Evolutionary conservation across 2,329 filamentous ascomycete genomes (phyloP), one percentile per base, ranked within the genome.

Genomic region (Gliomastix tumulicola): DNA sequence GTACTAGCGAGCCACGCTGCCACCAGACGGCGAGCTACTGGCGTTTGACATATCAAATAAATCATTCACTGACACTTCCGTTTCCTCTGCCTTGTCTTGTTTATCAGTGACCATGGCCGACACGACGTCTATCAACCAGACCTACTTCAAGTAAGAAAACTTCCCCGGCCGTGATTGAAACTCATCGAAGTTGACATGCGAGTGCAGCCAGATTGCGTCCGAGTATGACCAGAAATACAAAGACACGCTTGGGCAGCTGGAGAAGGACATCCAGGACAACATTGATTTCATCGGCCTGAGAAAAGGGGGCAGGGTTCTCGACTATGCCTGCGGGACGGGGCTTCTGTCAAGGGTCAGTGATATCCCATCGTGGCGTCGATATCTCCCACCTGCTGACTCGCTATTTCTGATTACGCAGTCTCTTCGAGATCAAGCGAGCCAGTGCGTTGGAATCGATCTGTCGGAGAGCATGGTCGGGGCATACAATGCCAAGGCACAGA

Each of bases 251-350:
- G 56, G 62, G 23, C 64, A 67, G 46, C 60, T 53, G 10, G 27
- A 32, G 22, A 19, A 36, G n/a, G 32, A 37, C 12, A 22, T 36
- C 12, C 31, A 23, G 19, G 17, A 17, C 2, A 13, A 17, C 1
- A 41, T 40, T 86, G 64, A 70, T 36, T 84, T 83, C 63, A 72
- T 86, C 39, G 79, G 76, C 30, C 69, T 76, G 21, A 47, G 47
- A 30, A 36, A 62, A 47, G 49, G 50, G 2, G 32, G 36, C 10
- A 54, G 45, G 9, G 40, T 56, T 35, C 36, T 58, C 2, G 55
- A 58, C 35, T 57, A 57, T 16, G 55, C 55, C 2, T 56, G 53
- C 18, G 55, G 55, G 5, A 49, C 49, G 16, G 55, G 51, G 2
- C 35, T 54, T 4, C 51, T 50, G 1, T 50, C 53, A n/a, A 41